Conservation (phyloP, 129 eudicot genomes). For the Chrysanthemum seticuspe region DNA sequence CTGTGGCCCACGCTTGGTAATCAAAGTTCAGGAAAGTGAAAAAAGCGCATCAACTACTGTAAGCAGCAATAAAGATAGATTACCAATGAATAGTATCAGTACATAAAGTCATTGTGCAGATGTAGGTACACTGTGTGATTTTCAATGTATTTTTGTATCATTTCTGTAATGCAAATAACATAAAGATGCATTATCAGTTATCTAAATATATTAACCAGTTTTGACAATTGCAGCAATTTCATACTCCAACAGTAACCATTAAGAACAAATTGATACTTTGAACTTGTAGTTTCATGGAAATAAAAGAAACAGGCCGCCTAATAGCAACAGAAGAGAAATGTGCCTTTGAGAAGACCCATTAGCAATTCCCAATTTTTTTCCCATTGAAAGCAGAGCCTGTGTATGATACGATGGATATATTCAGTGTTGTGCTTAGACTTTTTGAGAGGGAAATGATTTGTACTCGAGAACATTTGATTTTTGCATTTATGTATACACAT, state of each 20-base stretch:
- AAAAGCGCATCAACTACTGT: conserved; percentile 39
- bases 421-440: too few species aligned
- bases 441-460: too few species aligned
- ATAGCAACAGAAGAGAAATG: conserved; percentile 33
- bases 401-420: too few species aligned
- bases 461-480: too few species aligned
- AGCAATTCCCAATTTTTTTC: too few species aligned
- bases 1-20: neutral
- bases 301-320: neutral
- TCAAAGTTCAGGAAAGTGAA: conserved; percentile 30
- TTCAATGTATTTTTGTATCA: neutral
- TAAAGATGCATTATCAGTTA: neutral
- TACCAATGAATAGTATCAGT: neutral
- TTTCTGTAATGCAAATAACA: neutral
- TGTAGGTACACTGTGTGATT: neutral
- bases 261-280: neutral
- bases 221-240: neutral
- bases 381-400: too few species aligned
- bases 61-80: conserved; percentile 28
- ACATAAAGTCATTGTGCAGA: neutral
- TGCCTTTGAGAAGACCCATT: too few species aligned
- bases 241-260: neutral
- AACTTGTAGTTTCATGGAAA: neutral
- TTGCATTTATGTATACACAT: too few species aligned
- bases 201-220: neutral